These are phyloP conservation scores for Microsporum ferrugineum DNA, from an alignment of 2,329 filamentous ascomycete species.

Conservation along the genomic window DNA sequence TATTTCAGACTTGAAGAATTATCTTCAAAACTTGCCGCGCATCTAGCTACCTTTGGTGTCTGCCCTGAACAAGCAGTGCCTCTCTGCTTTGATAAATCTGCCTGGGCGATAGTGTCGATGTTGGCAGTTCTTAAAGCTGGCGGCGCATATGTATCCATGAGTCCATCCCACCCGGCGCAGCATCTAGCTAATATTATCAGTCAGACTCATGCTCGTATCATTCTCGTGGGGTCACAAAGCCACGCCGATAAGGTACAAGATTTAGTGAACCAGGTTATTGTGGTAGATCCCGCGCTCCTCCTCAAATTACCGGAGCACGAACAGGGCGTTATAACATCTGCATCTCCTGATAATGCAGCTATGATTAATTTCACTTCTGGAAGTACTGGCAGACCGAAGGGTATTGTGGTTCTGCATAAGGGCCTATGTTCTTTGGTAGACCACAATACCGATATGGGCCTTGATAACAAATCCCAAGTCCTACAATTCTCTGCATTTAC, in stretches of 20 bases:
- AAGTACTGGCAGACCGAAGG: slow-evolving; percentile 45
- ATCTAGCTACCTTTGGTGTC: background rate
- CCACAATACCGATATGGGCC: slow-evolving; percentile 35
- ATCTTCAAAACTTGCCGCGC: slow-evolving; percentile 12
- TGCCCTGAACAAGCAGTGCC: slow-evolving; percentile 13
- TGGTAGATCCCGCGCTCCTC: background rate
- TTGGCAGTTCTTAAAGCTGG: slow-evolving; percentile 14
- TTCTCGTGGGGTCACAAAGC: slow-evolving; percentile 12
- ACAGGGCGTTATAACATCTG: slow-evolving; percentile 21
- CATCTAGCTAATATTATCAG: slow-evolving; percentile 9
- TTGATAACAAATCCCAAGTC: slow-evolving; percentile 32
- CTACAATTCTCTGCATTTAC: slow-evolving; percentile 79
- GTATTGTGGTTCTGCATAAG: slow-evolving; percentile 50
- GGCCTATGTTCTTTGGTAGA: background rate
- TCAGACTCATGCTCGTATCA: slow-evolving; percentile 4
- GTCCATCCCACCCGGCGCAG: slow-evolving; percentile 1
- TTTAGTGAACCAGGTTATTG: slow-evolving; percentile 1
- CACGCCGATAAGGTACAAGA: background rate
- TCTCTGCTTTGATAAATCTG: slow-evolving; percentile 12
- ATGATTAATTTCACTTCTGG: slow-evolving; percentile 52
- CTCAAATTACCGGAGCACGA: background rate
- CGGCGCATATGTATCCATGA: slow-evolving; percentile 11
- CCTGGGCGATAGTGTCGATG: slow-evolving; percentile 13
- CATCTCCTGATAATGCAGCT: slow-evolving; percentile 27
- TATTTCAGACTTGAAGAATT: slow-evolving; percentile 13